Percentiles rank a stretch among this genome's conserved stretches.
Evolutionary conservation across 2,329 filamentous ascomycete species (phyloP).

Genomic region (Arthrobotrys sinensis): DNA sequence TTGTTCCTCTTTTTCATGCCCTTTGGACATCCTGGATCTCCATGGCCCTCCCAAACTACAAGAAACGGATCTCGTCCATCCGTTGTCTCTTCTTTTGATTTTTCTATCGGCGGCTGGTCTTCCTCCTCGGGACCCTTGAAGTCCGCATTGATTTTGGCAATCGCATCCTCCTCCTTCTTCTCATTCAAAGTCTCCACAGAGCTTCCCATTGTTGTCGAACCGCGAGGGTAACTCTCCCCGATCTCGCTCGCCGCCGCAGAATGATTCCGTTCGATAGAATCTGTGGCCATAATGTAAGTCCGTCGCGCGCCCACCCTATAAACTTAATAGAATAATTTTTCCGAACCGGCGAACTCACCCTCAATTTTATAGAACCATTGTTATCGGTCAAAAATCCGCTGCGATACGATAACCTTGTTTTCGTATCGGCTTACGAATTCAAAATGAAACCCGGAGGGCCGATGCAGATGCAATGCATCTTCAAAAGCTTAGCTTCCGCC

Average conservation of each 20-base stretch:
- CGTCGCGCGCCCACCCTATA: neutral
- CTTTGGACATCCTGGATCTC: slow-evolving; percentile 81
- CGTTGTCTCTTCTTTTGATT: slow-evolving; percentile 52
- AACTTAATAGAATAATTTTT: neutral
- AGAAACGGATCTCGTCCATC: slow-evolving; percentile 73
- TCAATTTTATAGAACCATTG: slow-evolving; percentile 6
- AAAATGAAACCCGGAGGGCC: slow-evolving; percentile 6
- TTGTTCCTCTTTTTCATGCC: slow-evolving; percentile 78
- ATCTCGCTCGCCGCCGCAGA: slow-evolving; percentile 1
- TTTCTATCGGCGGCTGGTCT: slow-evolving; percentile 61
- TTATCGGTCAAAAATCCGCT: neutral
- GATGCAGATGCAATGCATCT: slow-evolving; percentile 29
- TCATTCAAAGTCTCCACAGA: slow-evolving; percentile 46
- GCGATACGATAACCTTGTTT: neutral
- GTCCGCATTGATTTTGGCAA: slow-evolving; percentile 64
- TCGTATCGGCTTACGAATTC: slow-evolving; percentile 20
- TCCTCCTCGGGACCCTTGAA: slow-evolving; percentile 47
- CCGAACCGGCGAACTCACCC: neutral
- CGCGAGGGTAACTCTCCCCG: slow-evolving; percentile 2
- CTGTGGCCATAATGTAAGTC: slow-evolving; percentile 35
- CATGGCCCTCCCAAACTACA: slow-evolving; percentile 81
- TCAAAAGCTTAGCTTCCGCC: slow-evolving; percentile 39
- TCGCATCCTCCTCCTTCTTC: slow-evolving; percentile 3
- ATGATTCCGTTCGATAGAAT: neutral
- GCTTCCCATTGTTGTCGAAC: slow-evolving; percentile 37